Evolutionary conservation across 441 rosid genomes (phyloP).

Genomic region (Caryocar brasiliense): DNA sequence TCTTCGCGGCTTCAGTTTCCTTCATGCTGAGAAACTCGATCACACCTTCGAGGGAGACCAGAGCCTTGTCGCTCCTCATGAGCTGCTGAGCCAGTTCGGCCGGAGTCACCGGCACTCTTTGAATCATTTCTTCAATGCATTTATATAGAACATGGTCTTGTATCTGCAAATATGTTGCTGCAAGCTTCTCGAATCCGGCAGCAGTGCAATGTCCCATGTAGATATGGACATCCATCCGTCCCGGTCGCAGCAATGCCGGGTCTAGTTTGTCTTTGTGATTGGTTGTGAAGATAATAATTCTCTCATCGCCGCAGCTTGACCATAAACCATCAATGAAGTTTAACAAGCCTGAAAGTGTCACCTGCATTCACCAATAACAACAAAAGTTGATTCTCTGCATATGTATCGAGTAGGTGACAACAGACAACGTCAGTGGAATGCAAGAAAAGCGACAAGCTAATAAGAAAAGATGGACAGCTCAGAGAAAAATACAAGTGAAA

Average conservation of each 20-base stretch:
- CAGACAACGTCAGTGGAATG: no score
- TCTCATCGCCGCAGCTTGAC: conserved; percentile 51
- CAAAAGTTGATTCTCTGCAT: not conserved
- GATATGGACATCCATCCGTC: conserved; percentile 41
- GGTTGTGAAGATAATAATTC: conserved; percentile 41
- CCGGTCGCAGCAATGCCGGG: conserved; percentile 37
- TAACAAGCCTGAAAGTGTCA: conserved; percentile 38
- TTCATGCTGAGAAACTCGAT: conserved; percentile 20
- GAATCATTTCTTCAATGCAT: conserved; percentile 20
- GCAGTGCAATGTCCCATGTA: conserved; percentile 39
- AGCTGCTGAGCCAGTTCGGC: conserved; percentile 43
- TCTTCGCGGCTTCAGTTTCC: conserved; percentile 6
- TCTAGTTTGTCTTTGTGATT: conserved; percentile 38
- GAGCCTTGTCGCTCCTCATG: conserved; percentile 23
- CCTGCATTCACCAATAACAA: conserved; percentile 11
- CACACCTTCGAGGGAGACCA: conserved; percentile 15
- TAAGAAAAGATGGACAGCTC: no score
- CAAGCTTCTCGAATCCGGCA: conserved; percentile 23
- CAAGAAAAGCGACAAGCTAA: not conserved
- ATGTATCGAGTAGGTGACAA: no score
- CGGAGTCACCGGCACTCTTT: conserved; percentile 21
- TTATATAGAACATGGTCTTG: conserved; percentile 15
- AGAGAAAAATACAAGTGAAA: no score
- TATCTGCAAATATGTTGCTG: conserved; percentile 28
- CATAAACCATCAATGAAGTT: conserved; percentile 51